Evolutionary conservation across 2,329 filamentous ascomycete species (phyloP).

Genomic region (Cordyceps cateniannulata): DNA sequence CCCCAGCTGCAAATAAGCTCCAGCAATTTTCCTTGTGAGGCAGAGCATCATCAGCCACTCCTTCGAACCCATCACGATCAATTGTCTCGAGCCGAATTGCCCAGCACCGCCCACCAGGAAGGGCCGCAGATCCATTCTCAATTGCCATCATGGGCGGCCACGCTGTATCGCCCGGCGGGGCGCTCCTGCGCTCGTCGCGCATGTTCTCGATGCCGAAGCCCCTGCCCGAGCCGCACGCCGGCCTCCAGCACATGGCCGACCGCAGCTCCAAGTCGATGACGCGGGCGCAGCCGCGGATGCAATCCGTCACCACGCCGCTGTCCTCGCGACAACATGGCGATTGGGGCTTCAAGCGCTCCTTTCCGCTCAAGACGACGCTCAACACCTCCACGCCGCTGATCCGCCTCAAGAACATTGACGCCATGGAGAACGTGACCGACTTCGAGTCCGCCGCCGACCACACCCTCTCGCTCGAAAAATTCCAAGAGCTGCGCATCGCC

Average conservation of each 20-base stretch:
- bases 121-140: conserved; percentile 22
- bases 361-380: conserved; percentile 70
- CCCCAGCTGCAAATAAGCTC: conserved; percentile 5
- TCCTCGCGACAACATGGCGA: conserved; percentile 72
- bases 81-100: conserved; percentile 16
- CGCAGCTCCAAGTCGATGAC: conserved; percentile 47
- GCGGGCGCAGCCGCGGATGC: conserved; percentile 69
- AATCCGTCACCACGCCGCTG: conserved; percentile 71
- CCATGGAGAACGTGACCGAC: conserved; percentile 81
- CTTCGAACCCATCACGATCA: conserved; percentile 11
- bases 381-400: conserved; percentile 68
- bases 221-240: conserved; percentile 56
- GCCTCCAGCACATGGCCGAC: conserved; percentile 28
- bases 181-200: conserved; percentile 77
- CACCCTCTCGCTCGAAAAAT: conserved; percentile 74
- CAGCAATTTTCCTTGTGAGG: conserved; percentile 3
- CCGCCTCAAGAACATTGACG: conserved; percentile 72
- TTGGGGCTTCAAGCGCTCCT: conserved; percentile 84
- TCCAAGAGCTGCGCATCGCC: conserved; percentile 72
- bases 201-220: conserved; percentile 81
- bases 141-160: conserved; percentile 24
- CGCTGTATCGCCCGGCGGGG: conserved; percentile 53
- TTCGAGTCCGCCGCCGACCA: conserved; percentile 80
- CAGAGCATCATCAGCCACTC: conserved; percentile 25
- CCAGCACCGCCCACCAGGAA: conserved; percentile 18